Conservation (phyloP, 2,329 filamentous ascomycete species). For the Phyllosticta paracitricarpa region DNA sequence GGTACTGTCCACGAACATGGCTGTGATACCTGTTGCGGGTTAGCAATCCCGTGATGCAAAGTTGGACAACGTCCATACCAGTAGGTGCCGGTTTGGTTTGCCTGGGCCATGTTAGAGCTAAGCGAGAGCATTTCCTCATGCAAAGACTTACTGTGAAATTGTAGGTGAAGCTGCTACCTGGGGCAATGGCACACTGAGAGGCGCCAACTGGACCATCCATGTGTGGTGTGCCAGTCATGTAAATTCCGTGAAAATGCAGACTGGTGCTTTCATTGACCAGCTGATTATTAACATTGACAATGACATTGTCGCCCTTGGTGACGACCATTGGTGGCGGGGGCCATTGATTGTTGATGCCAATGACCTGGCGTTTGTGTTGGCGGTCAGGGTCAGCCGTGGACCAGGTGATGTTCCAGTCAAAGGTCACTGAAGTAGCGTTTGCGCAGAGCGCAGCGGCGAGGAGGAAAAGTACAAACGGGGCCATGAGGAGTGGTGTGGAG, state of each 20-base stretch:
- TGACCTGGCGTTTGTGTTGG: constrained; percentile 38
- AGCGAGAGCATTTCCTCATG: background rate
- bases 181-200: constrained; percentile 47
- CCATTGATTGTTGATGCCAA: constrained; percentile 66
- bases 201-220: constrained; percentile 65
- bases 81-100: constrained; percentile 45
- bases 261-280: constrained; percentile 54
- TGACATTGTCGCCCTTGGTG: constrained; percentile 61
- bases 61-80: constrained; percentile 26
- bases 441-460: constrained; percentile 2
- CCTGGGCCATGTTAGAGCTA: constrained; percentile 16
- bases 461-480: background rate
- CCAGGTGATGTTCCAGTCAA: constrained; percentile 47
- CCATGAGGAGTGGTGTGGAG: background rate
- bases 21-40: constrained; percentile 47
- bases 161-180: constrained; percentile 55
- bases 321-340: constrained; percentile 63
- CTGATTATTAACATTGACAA: constrained; percentile 60
- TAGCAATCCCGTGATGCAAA: background rate
- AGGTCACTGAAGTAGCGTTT: constrained; percentile 30
- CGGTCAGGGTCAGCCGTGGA: constrained; percentile 46
- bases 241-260: constrained; percentile 71
- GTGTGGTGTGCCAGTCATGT: constrained; percentile 62
- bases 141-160: constrained; percentile 48
- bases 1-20: constrained; percentile 52